Evolutionary conservation across 345 rosid species (phyloP), one percentile per base, ranked within the genome.

Genomic region (Viola odorata): DNA sequence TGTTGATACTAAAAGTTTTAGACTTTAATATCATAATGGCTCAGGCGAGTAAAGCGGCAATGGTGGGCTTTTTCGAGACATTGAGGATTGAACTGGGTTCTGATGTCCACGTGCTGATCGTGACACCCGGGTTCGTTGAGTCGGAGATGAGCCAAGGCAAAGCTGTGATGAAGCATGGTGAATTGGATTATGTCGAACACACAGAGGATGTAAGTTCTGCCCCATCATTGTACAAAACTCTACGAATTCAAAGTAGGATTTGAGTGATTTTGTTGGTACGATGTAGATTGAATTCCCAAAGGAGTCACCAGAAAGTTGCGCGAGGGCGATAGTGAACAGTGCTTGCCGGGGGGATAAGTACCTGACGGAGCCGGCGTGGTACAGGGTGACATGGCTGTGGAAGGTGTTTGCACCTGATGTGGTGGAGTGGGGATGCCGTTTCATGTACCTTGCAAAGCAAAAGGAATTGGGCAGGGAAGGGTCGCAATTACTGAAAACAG

Each of bases 21-120:
- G 23, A 51, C 9, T 16, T 16, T 5, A 3, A 15, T 4, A 51
- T 51, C 13, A 6, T 47, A 4, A 47, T n/a, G n/a, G 36, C 17
- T 51, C 67, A 81, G 92, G 96, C 91, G 57, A 81, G 85, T 73
- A 86, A 89, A 67, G 87, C 89, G 12, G 87, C 87, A 0, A 0
- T 80, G 60, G 5, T 74, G 5, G 69, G 37, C 64, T 84, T 83
- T 63, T 86, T 75, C 41, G 82, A 84, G 65, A 80, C 91, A 7
- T 5, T 86, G 72, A 80, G 91, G 68, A 69, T 81, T 13, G 96
- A 89, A 61, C 50, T 84, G 10, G 83, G 83, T 4, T 11, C 74
- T 0, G 81, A 81, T 13, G 63, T 86, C 7, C 65, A 53, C 8
- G 71, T 84, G 47, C 78, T 84, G 9, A 69, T 86, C 0, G 91